Conservation (phyloP, 306 rosid species). For the Biancaea sappan region DNA sequence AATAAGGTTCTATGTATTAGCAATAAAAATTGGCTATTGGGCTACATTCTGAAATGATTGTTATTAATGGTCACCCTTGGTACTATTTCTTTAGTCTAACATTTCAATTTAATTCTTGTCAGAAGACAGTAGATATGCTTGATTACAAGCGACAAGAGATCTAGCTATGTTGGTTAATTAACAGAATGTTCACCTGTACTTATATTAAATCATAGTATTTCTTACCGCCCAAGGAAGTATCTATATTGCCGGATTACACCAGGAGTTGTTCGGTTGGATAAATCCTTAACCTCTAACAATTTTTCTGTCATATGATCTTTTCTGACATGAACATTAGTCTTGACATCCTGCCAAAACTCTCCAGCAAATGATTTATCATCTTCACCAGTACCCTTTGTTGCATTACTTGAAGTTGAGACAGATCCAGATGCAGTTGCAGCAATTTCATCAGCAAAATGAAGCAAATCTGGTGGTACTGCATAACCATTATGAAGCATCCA, state of each 20-base stretch:
- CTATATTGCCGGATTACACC: slow-evolving; percentile 66
- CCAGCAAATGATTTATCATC: slow-evolving; percentile 57
- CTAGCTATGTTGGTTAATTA: neutral
- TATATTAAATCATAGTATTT: slow-evolving; percentile 8
- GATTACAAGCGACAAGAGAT: slow-evolving; percentile 16
- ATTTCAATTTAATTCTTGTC: slow-evolving; percentile 12
- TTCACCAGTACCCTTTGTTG: slow-evolving; percentile 32
- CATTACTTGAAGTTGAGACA: slow-evolving; percentile 32
- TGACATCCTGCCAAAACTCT: slow-evolving; percentile 68
- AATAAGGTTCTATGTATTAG: neutral
- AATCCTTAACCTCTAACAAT: slow-evolving; percentile 52
- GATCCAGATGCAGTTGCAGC: slow-evolving; percentile 45
- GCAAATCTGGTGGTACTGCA: slow-evolving; percentile 73
- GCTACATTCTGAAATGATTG: neutral
- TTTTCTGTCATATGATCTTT: slow-evolving; percentile 49
- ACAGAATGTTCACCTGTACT: neutral
- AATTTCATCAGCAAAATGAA: slow-evolving; percentile 59
- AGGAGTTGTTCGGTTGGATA: slow-evolving; percentile 67
- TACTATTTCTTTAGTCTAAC: neutral
- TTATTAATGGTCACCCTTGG: neutral
- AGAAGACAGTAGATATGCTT: slow-evolving; percentile 3
- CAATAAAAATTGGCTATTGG: neutral
- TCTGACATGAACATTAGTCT: slow-evolving; percentile 49
- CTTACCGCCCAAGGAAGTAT: slow-evolving; percentile 77
- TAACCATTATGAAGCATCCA: slow-evolving; percentile 91